Evolutionary conservation across 1,284 basidiomycete genomes (phyloP), one percentile per base, ranked within the genome.

Genomic region (Uromyces viciae-fabae): DNA sequence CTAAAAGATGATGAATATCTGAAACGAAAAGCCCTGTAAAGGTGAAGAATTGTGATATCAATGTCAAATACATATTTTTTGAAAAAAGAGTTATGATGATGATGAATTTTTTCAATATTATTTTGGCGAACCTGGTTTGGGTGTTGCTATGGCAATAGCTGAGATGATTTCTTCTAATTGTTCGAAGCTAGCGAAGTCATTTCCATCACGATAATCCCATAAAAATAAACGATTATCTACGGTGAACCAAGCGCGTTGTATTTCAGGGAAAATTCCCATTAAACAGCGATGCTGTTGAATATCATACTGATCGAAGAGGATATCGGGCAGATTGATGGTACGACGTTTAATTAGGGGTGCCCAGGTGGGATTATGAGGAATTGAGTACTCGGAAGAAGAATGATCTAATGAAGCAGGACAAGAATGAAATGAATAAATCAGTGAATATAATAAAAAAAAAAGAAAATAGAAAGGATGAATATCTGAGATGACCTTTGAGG

Each of bases 171-270:
- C 92, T n/a, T 92, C 90, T 84, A 96, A 93, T 85, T 97, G 94
- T 81, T 93, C 91, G 85, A 94, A 97, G 33, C 94, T 93, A 84
- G 90, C 91, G 83, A 95, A 91, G 85, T 94, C 93, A 86, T 92
- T 94, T 92, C 93, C 93, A 84, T 97, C 93, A 72, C 91, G 88
- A 86, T 98, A 99, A 86, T 98, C 94, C 97, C 97, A 99, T 38
- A 99, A 88, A 85, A 97, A 94, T 56, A 99, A 88, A 84, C 94
- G 93, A 86, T 96, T 92, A 88, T 98, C 94, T 82, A 98, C 92
- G 14, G 94, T 92, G 83, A 98, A 93, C 94, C 95, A 99, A 0
- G 94, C 95, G 72, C 95, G 90, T 83, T 94, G 94, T 82, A 99
- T 94, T 84, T 95, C 93, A 42, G 95, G 92, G 85, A 99, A 91